Percentiles rank a stretch among this genome's conserved stretches.
phyloP scores from a whole-genome alignment of 2,329 filamentous ascomycete genomes.

The Diaporthe caulivora region DNA sequence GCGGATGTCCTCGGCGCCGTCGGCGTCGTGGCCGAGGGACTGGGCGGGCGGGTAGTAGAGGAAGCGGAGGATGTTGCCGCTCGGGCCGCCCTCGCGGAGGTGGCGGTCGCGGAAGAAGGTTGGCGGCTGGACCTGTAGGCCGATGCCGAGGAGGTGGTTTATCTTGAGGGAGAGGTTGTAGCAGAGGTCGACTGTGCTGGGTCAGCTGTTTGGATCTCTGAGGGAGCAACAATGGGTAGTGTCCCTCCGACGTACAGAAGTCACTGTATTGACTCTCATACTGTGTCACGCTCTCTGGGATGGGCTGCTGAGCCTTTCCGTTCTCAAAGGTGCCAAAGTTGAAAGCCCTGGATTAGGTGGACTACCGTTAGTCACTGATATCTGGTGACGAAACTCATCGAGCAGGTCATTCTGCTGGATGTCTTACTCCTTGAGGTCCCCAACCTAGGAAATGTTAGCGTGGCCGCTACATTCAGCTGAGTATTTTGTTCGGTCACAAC shows the following conservation, averaged over 20 bases:
- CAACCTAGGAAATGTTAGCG: slow-evolving; percentile 63
- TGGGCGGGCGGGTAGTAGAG: slow-evolving; percentile 77
- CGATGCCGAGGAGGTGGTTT: slow-evolving; percentile 81
- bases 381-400: not conserved
- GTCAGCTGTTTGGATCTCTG: not conserved
- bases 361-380: not conserved
- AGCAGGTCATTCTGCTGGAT: not conserved
- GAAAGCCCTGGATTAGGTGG: slow-evolving; percentile 74
- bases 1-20: slow-evolving; percentile 74
- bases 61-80: slow-evolving; percentile 74
- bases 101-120: slow-evolving; percentile 69
- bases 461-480: slow-evolving; percentile 1
- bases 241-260: slow-evolving; percentile 78
- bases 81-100: slow-evolving; percentile 57
- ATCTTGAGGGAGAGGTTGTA: slow-evolving; percentile 53
- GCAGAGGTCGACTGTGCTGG: slow-evolving; percentile 35
- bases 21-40: slow-evolving; percentile 47
- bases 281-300: slow-evolving; percentile 73
- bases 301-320: slow-evolving; percentile 79
- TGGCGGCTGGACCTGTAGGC: slow-evolving; percentile 71
- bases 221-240: too few relatives aligned
- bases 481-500: slow-evolving; percentile 39
- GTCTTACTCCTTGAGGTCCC: slow-evolving; percentile 88
- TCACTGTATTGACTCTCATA: slow-evolving; percentile 71
- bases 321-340: slow-evolving; percentile 86